These are phyloP conservation scores for Starmera dryadoides DNA, from an alignment of 805 yeast genomes.

Conservation along the genomic window DNA sequence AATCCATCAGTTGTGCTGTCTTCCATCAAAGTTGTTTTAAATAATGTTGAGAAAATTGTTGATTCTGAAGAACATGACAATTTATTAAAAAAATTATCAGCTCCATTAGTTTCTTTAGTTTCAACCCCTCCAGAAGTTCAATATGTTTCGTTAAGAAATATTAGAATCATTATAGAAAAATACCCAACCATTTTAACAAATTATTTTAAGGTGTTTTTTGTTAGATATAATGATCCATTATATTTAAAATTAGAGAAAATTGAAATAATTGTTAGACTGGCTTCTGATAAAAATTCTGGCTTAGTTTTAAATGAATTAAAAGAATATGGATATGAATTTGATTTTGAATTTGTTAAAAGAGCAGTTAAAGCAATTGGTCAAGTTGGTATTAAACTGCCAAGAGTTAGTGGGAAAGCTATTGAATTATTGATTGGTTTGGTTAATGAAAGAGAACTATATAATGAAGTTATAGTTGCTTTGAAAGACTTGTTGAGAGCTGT, in stretches of 20 bases:
- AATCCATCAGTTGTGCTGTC: conserved; percentile 91
- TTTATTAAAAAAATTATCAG: conserved; percentile 63
- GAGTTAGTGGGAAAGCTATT: conserved; percentile 45
- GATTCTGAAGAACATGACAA: conserved; percentile 27
- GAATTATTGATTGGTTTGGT: conserved; percentile 53
- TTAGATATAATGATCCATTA: conserved; percentile 79
- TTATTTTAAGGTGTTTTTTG: conserved; percentile 84
- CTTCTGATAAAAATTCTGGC: conserved; percentile 50
- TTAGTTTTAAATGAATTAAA: conserved; percentile 61
- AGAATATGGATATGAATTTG: conserved; percentile 82
- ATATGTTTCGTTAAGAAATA: conserved; percentile 86
- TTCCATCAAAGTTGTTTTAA: conserved; percentile 72
- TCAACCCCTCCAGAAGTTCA: conserved; percentile 92
- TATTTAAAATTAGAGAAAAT: conserved; percentile 72
- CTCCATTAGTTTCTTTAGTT: conserved; percentile 82
- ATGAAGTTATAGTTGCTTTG: conserved; percentile 54
- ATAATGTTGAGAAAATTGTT: conserved; percentile 49
- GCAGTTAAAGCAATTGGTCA: conserved; percentile 66
- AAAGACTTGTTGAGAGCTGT: conserved; percentile 63
- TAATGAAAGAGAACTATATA: conserved; percentile 57
- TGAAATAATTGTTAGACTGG: conserved; percentile 65
- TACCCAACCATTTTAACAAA: conserved; percentile 73
- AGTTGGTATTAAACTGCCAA: conserved; percentile 57
- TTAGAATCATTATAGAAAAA: conserved; percentile 81
- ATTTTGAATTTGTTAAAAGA: conserved; percentile 64